These are phyloP conservation scores for Fistulinella staudtii DNA, from an alignment of 1,284 basidiomycete species.

Conservation along the genomic window DNA sequence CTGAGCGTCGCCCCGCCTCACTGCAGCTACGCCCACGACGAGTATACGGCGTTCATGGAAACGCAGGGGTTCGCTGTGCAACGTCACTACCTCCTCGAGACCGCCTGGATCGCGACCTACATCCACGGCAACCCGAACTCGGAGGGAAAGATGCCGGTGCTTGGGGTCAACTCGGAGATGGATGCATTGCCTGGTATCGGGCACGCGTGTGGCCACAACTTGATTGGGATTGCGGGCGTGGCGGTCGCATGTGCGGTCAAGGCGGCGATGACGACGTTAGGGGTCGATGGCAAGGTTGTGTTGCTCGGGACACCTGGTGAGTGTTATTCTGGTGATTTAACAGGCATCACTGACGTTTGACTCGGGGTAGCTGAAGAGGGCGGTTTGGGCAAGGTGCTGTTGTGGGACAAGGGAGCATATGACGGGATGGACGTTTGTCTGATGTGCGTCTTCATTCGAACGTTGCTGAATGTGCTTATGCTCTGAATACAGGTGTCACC, in stretches of 20 bases:
- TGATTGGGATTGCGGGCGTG: constrained; percentile 72
- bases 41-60: constrained; percentile 52
- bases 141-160: constrained; percentile 31
- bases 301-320: constrained; percentile 73
- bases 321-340: too few species aligned
- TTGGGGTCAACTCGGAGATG: constrained; percentile 76
- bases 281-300: constrained; percentile 59
- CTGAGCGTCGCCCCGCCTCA: neutral
- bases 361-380: constrained; percentile 60
- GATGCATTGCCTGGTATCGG: constrained; percentile 61
- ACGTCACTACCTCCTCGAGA: constrained; percentile 54
- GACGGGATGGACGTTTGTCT: constrained; percentile 62
- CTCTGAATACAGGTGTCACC: constrained; percentile 50
- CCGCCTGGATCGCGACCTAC: constrained; percentile 70
- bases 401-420: constrained; percentile 64
- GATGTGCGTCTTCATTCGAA: constrained; percentile 41
- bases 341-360: neutral
- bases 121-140: constrained; percentile 21
- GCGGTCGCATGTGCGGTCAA: constrained; percentile 62
- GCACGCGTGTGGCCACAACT: constrained; percentile 76
- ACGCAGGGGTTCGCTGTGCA: constrained; percentile 58
- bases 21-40: constrained; percentile 49
- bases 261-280: constrained; percentile 52
- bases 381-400: constrained; percentile 60
- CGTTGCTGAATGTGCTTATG: neutral